These are phyloP conservation scores for Phaeosphaeriaceae sp. DNA, from an alignment of 2,329 filamentous ascomycete species.

Conservation along the genomic window DNA sequence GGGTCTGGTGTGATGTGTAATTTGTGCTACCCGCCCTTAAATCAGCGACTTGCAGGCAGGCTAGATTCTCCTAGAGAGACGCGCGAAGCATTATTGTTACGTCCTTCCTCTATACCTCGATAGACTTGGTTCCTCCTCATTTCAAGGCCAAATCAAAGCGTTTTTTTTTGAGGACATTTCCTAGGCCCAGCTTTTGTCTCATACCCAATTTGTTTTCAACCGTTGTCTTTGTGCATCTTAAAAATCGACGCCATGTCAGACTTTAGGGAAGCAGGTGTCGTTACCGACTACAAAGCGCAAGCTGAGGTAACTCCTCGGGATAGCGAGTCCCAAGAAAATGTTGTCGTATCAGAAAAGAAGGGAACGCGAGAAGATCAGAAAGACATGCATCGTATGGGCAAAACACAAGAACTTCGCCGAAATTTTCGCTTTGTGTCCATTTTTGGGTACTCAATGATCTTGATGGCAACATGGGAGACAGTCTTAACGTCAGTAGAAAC, in stretches of 20 bases:
- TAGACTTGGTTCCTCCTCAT: no score
- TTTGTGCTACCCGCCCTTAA: not conserved
- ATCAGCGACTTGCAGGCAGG: not conserved
- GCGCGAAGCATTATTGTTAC: not conserved
- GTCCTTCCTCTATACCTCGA: not conserved
- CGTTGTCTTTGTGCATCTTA: no score
- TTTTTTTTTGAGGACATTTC: no score
- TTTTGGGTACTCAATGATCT: slow-evolving; percentile 33
- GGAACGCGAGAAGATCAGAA: slow-evolving; percentile 26
- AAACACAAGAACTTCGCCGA: slow-evolving; percentile 31
- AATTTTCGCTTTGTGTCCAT: slow-evolving; percentile 37
- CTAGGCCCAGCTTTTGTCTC: no score
- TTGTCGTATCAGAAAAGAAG: slow-evolving; percentile 21
- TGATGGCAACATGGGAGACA: slow-evolving; percentile 39
- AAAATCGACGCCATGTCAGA: no score
- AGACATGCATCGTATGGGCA: slow-evolving; percentile 40
- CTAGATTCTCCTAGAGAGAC: not conserved
- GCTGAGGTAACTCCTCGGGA: slow-evolving; percentile 7
- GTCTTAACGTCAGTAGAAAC: slow-evolving; percentile 19
- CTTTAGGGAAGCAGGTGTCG: no score
- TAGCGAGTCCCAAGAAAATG: slow-evolving; percentile 15
- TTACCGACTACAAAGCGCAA: slow-evolving; percentile 3
- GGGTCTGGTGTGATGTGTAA: not conserved
- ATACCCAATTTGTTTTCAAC: no score
- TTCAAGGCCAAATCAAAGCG: no score